A percentile compares a stretch with the other conserved stretches of the same genome.
Evolutionary conservation across 257 asterid genomes (phyloP).

Genomic region (Rehmannia glutinosa): DNA sequence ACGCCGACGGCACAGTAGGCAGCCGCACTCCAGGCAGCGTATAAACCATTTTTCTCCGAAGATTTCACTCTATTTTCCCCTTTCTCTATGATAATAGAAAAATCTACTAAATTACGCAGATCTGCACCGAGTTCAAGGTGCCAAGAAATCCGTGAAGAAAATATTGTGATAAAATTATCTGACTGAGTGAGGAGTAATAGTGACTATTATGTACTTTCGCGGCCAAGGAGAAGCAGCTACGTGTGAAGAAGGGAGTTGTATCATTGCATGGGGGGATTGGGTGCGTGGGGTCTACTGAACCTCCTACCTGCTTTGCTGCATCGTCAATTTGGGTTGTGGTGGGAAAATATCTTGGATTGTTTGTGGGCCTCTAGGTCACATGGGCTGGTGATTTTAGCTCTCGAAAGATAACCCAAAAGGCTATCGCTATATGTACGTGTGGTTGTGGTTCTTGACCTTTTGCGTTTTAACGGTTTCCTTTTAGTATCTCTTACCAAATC

Average conservation of each 20-base stretch:
- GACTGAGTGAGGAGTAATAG: not conserved
- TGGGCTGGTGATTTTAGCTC: constrained; percentile 13
- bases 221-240: constrained; percentile 34
- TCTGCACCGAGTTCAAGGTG: constrained; percentile 37
- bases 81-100: not conserved
- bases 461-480: constrained; percentile 1
- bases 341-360: not conserved
- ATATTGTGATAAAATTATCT: not conserved
- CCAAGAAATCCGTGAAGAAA: constrained; percentile 53
- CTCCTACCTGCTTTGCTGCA: not conserved
- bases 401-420: not conserved
- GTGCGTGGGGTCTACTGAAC: constrained; percentile 33
- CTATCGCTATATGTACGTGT: constrained; percentile 1
- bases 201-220: not conserved
- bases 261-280: constrained; percentile 41
- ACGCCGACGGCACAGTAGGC: constrained; percentile 50
- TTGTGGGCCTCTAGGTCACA: constrained; percentile 23
- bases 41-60: constrained; percentile 46
- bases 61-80: not conserved
- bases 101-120: not conserved
- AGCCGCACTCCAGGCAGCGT: constrained; percentile 58
- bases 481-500: not conserved
- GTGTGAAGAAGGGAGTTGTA: constrained; percentile 28
- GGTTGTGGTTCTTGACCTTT: constrained; percentile 13
- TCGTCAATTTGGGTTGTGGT: constrained; percentile 19